These are phyloP conservation scores for Zasmidium angulare DNA, from an alignment of 2,329 filamentous ascomycete genomes.

Conservation along the genomic window DNA sequence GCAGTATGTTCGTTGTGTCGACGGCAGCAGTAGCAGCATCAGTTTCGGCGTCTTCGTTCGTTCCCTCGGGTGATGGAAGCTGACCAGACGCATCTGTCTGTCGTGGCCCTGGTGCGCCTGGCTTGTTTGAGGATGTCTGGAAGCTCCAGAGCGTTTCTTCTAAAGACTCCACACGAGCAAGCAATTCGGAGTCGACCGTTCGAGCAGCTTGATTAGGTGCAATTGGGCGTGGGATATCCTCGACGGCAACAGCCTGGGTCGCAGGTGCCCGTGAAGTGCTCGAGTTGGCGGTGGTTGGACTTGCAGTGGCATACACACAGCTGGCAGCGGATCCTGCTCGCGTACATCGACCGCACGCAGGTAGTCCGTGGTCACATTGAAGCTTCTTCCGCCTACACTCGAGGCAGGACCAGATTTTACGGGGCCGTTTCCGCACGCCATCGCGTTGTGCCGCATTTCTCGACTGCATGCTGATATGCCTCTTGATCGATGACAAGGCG, in stretches of 20 bases:
- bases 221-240: not conserved
- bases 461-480: too few species aligned
- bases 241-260: not conserved
- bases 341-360: not conserved
- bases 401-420: constrained; percentile 1
- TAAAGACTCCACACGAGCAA: not conserved
- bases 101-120: not conserved
- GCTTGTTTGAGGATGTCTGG: not conserved
- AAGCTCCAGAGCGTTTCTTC: not conserved
- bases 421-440: constrained; percentile 53
- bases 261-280: not conserved
- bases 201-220: not conserved
- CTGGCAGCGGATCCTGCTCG: not conserved
- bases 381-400: constrained; percentile 2
- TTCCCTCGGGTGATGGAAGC: not conserved
- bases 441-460: not conserved
- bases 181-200: not conserved
- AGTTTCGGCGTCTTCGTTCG: not conserved
- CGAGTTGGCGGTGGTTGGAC: not conserved
- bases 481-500: too few species aligned
- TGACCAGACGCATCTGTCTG: not conserved
- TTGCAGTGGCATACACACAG: not conserved
- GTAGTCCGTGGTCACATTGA: constrained; percentile 1
- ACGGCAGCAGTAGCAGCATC: not conserved
- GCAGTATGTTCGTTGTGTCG: not conserved